These are phyloP conservation scores for Stygiomarasmius scandens DNA, from an alignment of 1,284 basidiomycete species.

Conservation along the genomic window DNA sequence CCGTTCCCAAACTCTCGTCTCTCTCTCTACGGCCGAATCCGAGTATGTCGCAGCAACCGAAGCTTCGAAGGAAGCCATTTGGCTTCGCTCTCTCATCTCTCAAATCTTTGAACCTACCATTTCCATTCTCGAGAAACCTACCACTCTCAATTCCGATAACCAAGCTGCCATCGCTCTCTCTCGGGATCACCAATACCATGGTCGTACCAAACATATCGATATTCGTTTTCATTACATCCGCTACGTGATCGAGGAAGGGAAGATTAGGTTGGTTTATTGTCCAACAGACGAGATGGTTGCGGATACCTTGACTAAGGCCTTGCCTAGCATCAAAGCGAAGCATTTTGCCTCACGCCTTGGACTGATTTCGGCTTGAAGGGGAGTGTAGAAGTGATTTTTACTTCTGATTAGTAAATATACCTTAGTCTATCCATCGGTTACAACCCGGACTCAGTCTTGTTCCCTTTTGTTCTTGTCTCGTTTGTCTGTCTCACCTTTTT, in stretches of 20 bases:
- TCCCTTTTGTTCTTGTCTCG: too few relatives aligned
- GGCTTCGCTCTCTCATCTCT: constrained; percentile 2
- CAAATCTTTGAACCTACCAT: constrained; percentile 1
- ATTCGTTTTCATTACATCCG: constrained; percentile 34
- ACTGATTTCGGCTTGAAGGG: constrained; percentile 23
- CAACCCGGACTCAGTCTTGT: too few relatives aligned
- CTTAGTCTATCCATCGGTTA: too few relatives aligned
- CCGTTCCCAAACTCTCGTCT: constrained; percentile 4
- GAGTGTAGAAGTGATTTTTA: constrained; percentile 27
- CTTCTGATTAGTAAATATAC: too few relatives aligned
- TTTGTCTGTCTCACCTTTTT: too few relatives aligned
- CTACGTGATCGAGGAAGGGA: constrained; percentile 27
- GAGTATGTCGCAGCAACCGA: constrained; percentile 9
- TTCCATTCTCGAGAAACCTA: background rate
- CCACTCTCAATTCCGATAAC: constrained; percentile 26
- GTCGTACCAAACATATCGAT: constrained; percentile 42
- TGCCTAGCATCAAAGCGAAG: constrained; percentile 22
- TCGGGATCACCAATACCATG: constrained; percentile 28
- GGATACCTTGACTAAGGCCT: constrained; percentile 26
- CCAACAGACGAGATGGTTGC: constrained; percentile 23
- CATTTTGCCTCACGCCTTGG: constrained; percentile 4
- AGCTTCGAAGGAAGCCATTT: constrained; percentile 4
- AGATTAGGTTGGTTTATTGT: constrained; percentile 23
- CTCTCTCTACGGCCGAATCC: constrained; percentile 4
- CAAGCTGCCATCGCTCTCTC: constrained; percentile 28